Conservation (phyloP, 2,329 filamentous ascomycete genomes). For the Fusarium buxicola region DNA sequence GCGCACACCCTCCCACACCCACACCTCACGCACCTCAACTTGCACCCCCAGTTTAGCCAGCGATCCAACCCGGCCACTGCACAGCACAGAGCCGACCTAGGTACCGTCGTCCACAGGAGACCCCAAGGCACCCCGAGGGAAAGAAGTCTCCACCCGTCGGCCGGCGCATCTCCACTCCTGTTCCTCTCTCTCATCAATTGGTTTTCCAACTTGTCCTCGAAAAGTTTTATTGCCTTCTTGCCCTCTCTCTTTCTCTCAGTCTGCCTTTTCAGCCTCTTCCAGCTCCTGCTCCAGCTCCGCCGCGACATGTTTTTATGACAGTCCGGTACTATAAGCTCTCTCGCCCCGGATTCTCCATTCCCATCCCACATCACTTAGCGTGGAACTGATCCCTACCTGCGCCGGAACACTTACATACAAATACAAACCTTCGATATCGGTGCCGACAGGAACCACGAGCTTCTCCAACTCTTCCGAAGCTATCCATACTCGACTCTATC, state of each 20-base stretch:
- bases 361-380: slow-evolving; percentile 41
- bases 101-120: slow-evolving; percentile 36
- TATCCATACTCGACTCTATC: slow-evolving; percentile 25
- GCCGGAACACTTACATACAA: slow-evolving; percentile 38
- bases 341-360: slow-evolving; percentile 37
- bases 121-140: slow-evolving; percentile 45
- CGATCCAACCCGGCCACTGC: slow-evolving; percentile 42
- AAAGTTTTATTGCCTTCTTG: slow-evolving; percentile 48
- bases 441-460: slow-evolving; percentile 30
- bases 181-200: slow-evolving; percentile 47
- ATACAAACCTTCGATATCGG: slow-evolving; percentile 27
- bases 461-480: slow-evolving; percentile 22
- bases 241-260: slow-evolving; percentile 27
- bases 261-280: slow-evolving; percentile 42
- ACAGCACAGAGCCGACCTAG: slow-evolving; percentile 30
- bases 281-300: slow-evolving; percentile 41
- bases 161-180: slow-evolving; percentile 45
- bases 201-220: slow-evolving; percentile 47
- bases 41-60: slow-evolving; percentile 32
- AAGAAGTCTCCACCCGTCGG: slow-evolving; percentile 45
- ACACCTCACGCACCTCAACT: slow-evolving; percentile 19
- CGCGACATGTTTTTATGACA: slow-evolving; percentile 45
- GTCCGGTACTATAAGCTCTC: slow-evolving; percentile 40
- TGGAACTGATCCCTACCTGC: slow-evolving; percentile 23
- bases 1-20: slow-evolving; percentile 35